These are phyloP conservation scores for Solanum verrucosum DNA, from an alignment of 257 asterid genomes.

Conservation along the genomic window DNA sequence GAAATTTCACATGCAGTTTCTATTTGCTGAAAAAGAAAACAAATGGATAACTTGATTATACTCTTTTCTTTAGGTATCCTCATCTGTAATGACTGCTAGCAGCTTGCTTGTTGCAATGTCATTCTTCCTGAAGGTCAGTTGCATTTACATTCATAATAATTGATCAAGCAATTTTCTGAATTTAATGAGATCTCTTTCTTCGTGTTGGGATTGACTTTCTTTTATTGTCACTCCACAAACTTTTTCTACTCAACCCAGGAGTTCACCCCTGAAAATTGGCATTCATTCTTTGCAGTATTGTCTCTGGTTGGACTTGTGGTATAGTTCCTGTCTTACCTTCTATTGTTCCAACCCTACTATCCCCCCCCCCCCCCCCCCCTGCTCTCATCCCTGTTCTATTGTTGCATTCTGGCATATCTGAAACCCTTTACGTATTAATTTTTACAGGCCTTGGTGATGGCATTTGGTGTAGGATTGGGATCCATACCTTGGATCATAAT, in stretches of 20 bases:
- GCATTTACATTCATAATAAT: not conserved
- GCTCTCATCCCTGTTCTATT: not conserved
- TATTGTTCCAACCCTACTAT: not conserved
- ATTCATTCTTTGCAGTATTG: constrained; percentile 26
- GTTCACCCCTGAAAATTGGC: constrained; percentile 29
- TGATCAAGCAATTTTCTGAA: not conserved
- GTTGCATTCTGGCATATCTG: not conserved
- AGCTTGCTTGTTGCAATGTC: constrained; percentile 59
- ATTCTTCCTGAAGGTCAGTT: constrained; percentile 56
- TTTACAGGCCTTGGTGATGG: constrained; percentile 59
- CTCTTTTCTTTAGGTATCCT: constrained; percentile 44
- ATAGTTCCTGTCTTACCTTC: constrained; percentile 14
- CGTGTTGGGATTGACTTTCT: not conserved
- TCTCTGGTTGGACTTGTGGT: constrained; percentile 72
- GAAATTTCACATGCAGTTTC: not conserved
- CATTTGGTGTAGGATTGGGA: constrained; percentile 78
- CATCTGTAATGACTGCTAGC: constrained; percentile 49
- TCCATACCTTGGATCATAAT: constrained; percentile 85
- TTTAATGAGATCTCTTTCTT: not conserved
- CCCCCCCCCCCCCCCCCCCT: too few species aligned
- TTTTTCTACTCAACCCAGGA: constrained; percentile 33
- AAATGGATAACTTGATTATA: not conserved
- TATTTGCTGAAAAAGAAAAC: not conserved
- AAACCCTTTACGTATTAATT: constrained; percentile 3
- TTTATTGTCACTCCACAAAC: not conserved